Evolutionary conservation across 2,329 filamentous ascomycete species (phyloP), one percentile per base, ranked within the genome.

Genomic region (Achaetomium macrosporum): DNA sequence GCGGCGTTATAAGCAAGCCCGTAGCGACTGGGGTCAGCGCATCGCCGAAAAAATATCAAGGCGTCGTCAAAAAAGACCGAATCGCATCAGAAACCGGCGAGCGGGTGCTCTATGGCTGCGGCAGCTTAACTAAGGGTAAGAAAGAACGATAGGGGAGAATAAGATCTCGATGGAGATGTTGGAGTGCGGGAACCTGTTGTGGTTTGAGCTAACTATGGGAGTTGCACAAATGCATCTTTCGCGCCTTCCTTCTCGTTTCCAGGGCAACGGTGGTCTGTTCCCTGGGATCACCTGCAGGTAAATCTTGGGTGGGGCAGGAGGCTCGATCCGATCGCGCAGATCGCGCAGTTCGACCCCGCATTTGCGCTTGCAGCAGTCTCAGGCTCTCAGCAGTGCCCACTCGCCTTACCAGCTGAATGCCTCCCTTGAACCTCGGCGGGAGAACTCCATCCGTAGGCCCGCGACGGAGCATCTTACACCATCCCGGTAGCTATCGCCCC

Each of bases 191-290:
- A 47, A 20, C 20, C 37, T 16, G 40, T 56, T 56, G 51, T 56
- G 51, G 54, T 54, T 52, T 49, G 45, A 51, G 45, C 40, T 46
- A 41, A 31, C 53, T 17, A 41, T 51, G 49, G 12, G 56, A 42
- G 44, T 54, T 39, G 46, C 41, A 45, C 44, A 6, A 52, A 54
- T 51, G 50, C 56, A 51, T 48, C 45, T 51, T 44, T 51, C 35
- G 51, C 54, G 47, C 47, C 42, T 46, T 35, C 37, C 46, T 12
- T 13, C 12, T 25, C 25, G 56, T 58, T 39, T 44, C 42, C 49
- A 44, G 42, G 56, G 54, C 56, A 58, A 58, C 56, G 39, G 9
- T 42, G 33, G 39, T 42, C 42, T 37, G 47, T 46, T 39, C 50
- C 48, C 25, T 25, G 4, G 7, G 4, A 25, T 25, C 25, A 25